A percentile compares a stretch with the other conserved stretches of the same genome.
phyloP scores from a whole-genome alignment of 768 basidiomycete genomes.

The Pleurotus tuber-regium region DNA sequence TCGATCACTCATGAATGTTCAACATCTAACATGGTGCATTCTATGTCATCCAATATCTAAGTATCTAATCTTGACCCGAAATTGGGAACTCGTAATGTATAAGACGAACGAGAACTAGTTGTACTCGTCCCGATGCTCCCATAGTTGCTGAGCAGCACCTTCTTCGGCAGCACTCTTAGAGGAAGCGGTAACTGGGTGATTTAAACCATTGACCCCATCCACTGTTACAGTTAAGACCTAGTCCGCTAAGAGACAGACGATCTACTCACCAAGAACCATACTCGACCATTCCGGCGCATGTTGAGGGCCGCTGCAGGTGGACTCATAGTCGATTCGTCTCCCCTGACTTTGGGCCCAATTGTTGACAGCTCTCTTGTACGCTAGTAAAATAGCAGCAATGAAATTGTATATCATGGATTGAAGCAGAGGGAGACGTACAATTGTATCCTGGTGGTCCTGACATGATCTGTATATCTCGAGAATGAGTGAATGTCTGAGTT shows the following conservation, averaged over 20 bases:
- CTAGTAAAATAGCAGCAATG: background rate
- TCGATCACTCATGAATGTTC: no score
- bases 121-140: background rate
- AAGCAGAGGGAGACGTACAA: background rate
- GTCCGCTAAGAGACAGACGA: background rate
- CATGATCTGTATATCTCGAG: background rate
- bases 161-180: background rate
- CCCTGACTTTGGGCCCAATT: constrained; percentile 12
- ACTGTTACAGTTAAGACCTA: background rate
- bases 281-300: constrained; percentile 24
- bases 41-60: no score
- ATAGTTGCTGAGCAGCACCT: background rate
- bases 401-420: background rate
- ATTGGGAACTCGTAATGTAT: no score
- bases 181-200: background rate
- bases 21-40: no score
- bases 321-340: constrained; percentile 12
- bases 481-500: background rate
- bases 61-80: no score
- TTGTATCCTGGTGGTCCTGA: background rate
- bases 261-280: constrained; percentile 18
- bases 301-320: constrained; percentile 19
- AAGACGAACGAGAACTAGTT: no score
- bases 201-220: background rate
- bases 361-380: constrained; percentile 21